Percentiles rank a stretch among this genome's conserved stretches.
Evolutionary conservation across 257 asterid genomes (phyloP).

Genomic region (Jasminum sambac): DNA sequence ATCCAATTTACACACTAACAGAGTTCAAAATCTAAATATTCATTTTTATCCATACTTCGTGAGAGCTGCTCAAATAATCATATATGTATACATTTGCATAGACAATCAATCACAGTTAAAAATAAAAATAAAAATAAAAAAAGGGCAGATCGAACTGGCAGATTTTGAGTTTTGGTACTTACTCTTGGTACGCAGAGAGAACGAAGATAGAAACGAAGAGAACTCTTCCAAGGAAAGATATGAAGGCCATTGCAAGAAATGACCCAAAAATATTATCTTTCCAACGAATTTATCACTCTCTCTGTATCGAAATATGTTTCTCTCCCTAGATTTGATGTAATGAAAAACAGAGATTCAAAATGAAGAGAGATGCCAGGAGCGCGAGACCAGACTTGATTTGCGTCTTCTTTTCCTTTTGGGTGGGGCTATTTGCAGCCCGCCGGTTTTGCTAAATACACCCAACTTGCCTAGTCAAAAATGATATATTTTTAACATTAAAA

Average conservation of each 20-base stretch:
- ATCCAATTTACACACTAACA: conserved; percentile 24
- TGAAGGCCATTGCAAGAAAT: conserved; percentile 53
- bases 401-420: too few species aligned
- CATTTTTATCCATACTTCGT: conserved; percentile 1
- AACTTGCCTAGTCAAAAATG: too few species aligned
- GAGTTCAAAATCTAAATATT: conserved; percentile 3
- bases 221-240: conserved; percentile 74
- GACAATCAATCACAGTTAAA: background rate
- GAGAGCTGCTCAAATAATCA: conserved; percentile 12
- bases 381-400: background rate
- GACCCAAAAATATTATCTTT: conserved; percentile 5
- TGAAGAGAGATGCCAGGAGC: conserved; percentile 10
- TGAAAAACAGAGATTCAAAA: conserved; percentile 30
- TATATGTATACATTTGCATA: background rate
- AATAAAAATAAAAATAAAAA: conserved; percentile 8
- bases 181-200: conserved; percentile 93
- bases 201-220: conserved; percentile 88
- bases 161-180: conserved; percentile 22
- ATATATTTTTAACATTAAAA: too few species aligned
- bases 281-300: background rate
- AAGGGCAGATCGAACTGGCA: conserved; percentile 47
- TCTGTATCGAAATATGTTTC: conserved; percentile 23
- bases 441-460: too few species aligned
- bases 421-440: too few species aligned
- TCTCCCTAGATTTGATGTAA: conserved; percentile 27